phyloP scores from a whole-genome alignment of 495 filamentous ascomycete genomes.

The Cercophora sp. region DNA sequence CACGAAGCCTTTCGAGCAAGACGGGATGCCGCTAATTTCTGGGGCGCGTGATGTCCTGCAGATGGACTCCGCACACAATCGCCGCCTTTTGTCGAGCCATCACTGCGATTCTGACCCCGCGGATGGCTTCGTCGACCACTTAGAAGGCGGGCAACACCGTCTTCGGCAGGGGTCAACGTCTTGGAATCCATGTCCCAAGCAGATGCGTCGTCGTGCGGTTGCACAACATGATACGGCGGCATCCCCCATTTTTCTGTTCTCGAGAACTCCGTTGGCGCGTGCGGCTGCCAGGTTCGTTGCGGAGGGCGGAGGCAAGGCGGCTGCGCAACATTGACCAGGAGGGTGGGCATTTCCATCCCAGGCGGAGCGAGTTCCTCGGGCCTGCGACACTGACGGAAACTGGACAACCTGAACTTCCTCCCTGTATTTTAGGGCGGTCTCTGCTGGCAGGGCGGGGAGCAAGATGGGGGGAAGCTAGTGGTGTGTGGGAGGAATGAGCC shows the following conservation, averaged over 20 bases:
- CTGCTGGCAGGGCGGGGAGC: no score
- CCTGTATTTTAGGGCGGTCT: no score
- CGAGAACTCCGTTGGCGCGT: not conserved
- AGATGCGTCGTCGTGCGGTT: constrained; percentile 16
- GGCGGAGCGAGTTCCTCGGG: no score
- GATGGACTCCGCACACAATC: constrained; percentile 1
- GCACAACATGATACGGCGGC: constrained; percentile 26
- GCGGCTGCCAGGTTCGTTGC: not conserved
- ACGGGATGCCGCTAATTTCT: constrained; percentile 16
- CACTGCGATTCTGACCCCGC: constrained; percentile 1
- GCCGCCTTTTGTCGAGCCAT: not conserved
- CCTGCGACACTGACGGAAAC: no score
- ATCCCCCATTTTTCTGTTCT: constrained; percentile 6
- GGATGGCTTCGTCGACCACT: constrained; percentile 5
- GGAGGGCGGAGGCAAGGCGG: constrained; percentile 11
- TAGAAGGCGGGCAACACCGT: not conserved
- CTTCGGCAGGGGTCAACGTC: constrained; percentile 11
- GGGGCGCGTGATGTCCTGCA: constrained; percentile 31
- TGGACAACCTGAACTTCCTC: no score
- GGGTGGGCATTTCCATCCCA: no score
- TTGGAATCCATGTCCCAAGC: constrained; percentile 11
- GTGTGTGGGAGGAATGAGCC: no score
- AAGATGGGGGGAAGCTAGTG: no score
- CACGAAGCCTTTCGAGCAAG: constrained; percentile 8
- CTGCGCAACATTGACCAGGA: constrained; percentile 7